Percentiles rank a stretch among this genome's conserved stretches.
These are phyloP conservation scores for Aspergillus nanangensis DNA, from an alignment of 495 filamentous ascomycete species.

Conservation along the genomic window DNA sequence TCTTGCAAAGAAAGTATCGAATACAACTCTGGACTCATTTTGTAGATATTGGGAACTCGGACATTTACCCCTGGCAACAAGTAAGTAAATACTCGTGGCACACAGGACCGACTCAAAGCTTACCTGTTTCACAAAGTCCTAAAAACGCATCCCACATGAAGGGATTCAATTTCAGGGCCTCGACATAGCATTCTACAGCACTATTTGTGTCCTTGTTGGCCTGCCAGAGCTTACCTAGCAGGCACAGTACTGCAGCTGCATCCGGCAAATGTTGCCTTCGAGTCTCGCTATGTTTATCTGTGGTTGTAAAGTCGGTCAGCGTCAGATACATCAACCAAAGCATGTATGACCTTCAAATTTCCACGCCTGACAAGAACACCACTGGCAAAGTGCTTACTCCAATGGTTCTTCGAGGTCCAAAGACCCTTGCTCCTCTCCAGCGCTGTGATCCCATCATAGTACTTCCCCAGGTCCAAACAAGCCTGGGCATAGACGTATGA, in stretches of 20 bases:
- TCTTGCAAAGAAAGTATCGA: slow-evolving; percentile 37
- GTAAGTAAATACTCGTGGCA: slow-evolving; percentile 11
- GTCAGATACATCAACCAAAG: background rate
- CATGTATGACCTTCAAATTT: background rate
- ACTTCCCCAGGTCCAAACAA: slow-evolving; percentile 71
- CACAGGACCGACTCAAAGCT: slow-evolving; percentile 11
- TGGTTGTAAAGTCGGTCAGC: slow-evolving; percentile 5
- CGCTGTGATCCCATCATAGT: slow-evolving; percentile 73
- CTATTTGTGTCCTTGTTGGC: slow-evolving; percentile 75
- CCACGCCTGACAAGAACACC: no score
- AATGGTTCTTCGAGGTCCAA: slow-evolving; percentile 68
- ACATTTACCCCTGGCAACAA: slow-evolving; percentile 63
- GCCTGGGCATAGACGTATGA: slow-evolving; percentile 88
- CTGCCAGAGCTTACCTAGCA: slow-evolving; percentile 84
- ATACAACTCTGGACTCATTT: slow-evolving; percentile 63
- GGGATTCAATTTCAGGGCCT: slow-evolving; percentile 83
- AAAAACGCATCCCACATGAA: slow-evolving; percentile 99
- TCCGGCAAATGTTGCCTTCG: slow-evolving; percentile 69
- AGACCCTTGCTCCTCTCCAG: slow-evolving; percentile 67
- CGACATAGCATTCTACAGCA: slow-evolving; percentile 78
- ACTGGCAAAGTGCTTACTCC: slow-evolving; percentile 54
- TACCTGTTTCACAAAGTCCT: slow-evolving; percentile 68
- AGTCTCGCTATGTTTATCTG: slow-evolving; percentile 65
- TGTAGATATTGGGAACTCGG: slow-evolving; percentile 79
- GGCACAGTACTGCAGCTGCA: slow-evolving; percentile 70